Conservation (phyloP, 257 asterid genomes). For the Coffea canephora region DNA sequence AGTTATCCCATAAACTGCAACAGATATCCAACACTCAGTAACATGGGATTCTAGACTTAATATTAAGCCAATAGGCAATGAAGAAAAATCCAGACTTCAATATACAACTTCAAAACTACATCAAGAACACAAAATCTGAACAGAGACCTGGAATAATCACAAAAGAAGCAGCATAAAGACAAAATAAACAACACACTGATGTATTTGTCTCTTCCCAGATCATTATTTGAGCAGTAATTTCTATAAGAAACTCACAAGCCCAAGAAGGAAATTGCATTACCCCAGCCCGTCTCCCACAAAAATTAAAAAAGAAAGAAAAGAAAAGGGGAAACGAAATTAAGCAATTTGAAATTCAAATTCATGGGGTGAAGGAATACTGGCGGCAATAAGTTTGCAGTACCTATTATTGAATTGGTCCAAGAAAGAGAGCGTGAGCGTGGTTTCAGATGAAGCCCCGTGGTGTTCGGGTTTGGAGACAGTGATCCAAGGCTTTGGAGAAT, state of each 20-base stretch:
- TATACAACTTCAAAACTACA: background rate
- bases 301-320: background rate
- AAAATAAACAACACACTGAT: background rate
- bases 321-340: background rate
- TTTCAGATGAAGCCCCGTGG: slow-evolving; percentile 30
- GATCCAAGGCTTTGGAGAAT: slow-evolving; percentile 46
- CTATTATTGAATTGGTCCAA: slow-evolving; percentile 40
- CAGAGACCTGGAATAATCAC: background rate
- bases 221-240: background rate
- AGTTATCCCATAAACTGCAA: background rate
- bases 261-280: background rate
- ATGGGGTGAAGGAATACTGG: background rate
- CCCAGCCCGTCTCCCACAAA: no score
- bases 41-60: background rate
- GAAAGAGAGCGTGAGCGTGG: slow-evolving; percentile 31
- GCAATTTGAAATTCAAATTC: background rate
- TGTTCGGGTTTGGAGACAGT: slow-evolving; percentile 31
- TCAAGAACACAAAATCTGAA: background rate
- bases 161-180: background rate
- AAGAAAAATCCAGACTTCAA: background rate
- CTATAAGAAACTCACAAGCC: no score
- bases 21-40: background rate
- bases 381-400: slow-evolving; percentile 19
- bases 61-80: background rate
- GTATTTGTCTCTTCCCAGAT: background rate